Conservation (phyloP, 805 yeast genomes). For the Candida khao-thaluensis region DNA sequence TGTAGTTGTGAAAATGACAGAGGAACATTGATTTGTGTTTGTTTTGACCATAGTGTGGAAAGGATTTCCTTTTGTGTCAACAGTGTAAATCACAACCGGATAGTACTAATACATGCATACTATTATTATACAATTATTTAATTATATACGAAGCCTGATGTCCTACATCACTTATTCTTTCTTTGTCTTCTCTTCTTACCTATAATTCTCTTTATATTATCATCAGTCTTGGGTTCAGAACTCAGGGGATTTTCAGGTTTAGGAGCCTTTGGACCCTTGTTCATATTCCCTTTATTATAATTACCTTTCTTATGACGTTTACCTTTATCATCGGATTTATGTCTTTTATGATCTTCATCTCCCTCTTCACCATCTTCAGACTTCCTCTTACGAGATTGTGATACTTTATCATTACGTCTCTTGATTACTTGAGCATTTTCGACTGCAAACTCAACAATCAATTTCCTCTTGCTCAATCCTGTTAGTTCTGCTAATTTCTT, state of each 20-base stretch:
- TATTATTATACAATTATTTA: neutral
- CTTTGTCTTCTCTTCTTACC: constrained; percentile 69
- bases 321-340: constrained; percentile 12
- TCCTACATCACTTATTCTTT: constrained; percentile 49
- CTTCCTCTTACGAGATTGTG: constrained; percentile 24
- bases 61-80: too few species aligned
- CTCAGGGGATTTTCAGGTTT: too few species aligned
- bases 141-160: neutral
- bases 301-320: constrained; percentile 18
- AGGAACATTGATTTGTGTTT: too few species aligned
- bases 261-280: constrained; percentile 35
- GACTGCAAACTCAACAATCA: constrained; percentile 92
- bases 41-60: too few species aligned
- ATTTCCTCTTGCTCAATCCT: constrained; percentile 60
- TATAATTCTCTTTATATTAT: constrained; percentile 60
- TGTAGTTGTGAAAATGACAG: too few species aligned
- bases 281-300: constrained; percentile 38
- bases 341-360: constrained; percentile 13
- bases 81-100: too few species aligned
- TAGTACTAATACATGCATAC: too few species aligned
- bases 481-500: constrained; percentile 54
- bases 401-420: constrained; percentile 75
- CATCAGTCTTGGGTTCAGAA: constrained; percentile 28
- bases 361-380: constrained; percentile 23
- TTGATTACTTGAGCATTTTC: constrained; percentile 93